These are phyloP conservation scores for Orbilia javanica DNA, from an alignment of 2,329 filamentous ascomycete genomes.

Conservation along the genomic window DNA sequence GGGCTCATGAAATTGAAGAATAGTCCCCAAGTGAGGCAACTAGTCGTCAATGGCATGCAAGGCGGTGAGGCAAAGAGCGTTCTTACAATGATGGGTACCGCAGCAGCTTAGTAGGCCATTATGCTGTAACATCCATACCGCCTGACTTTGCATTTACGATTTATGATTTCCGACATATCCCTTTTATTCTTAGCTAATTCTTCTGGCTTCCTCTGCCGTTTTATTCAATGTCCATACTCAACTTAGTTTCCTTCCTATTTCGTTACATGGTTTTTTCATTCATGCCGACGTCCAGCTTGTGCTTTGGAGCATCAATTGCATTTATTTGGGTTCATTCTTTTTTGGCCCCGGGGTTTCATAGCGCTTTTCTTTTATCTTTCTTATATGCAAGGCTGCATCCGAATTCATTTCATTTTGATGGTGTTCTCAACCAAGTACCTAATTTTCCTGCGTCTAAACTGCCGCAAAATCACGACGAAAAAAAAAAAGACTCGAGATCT, in stretches of 20 bases:
- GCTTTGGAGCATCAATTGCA: background rate
- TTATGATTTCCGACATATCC: conserved; percentile 15
- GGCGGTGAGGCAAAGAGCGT: conserved; percentile 70
- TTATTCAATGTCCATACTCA: background rate
- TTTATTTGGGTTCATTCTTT: background rate
- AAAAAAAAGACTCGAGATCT: background rate
- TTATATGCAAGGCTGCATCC: background rate
- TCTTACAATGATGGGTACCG: conserved; percentile 63
- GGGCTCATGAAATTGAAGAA: conserved; percentile 73
- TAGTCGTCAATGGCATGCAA: conserved; percentile 73
- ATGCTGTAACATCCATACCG: background rate
- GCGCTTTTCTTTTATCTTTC: background rate
- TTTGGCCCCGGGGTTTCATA: conserved; percentile 15
- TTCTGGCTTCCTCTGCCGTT: background rate
- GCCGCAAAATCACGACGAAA: conserved; percentile 16
- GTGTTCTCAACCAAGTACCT: background rate
- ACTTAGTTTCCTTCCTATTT: background rate
- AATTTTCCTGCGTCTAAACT: background rate
- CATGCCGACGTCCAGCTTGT: background rate
- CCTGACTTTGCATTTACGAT: background rate
- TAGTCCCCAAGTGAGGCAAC: conserved; percentile 72
- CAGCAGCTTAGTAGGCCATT: conserved; percentile 46
- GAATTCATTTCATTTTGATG: conserved; percentile 6
- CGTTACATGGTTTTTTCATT: background rate
- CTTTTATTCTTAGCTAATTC: background rate